A percentile compares a stretch with the other conserved stretches of the same genome.
phyloP scores from a whole-genome alignment of 2,329 filamentous ascomycete species.

The Dactylellina drechsleri region DNA sequence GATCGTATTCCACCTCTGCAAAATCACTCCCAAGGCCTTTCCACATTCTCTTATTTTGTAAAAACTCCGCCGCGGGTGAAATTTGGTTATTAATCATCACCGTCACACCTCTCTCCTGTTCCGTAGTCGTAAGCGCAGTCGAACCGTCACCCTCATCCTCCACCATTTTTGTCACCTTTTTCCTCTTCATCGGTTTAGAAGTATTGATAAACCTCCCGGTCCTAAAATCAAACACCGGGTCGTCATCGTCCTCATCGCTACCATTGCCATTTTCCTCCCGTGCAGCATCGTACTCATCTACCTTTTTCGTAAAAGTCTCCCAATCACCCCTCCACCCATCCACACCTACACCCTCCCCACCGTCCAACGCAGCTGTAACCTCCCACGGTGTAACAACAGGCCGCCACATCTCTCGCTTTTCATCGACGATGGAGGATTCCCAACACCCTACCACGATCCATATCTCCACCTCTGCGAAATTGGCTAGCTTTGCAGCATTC shows the following conservation, averaged over 20 bases:
- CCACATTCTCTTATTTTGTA: conserved; percentile 87
- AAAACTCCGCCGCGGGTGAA: conserved; percentile 90
- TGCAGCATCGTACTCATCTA: conserved; percentile 51
- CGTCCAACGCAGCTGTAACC: conserved; percentile 78
- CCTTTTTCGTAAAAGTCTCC: conserved; percentile 70
- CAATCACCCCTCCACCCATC: conserved; percentile 91
- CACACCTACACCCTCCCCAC: conserved; percentile 82
- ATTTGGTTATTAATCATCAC: conserved; percentile 83
- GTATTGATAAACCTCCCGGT: conserved; percentile 84
- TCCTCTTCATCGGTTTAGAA: conserved; percentile 75
- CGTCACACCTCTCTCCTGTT: conserved; percentile 72
- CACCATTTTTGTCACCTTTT: conserved; percentile 27
- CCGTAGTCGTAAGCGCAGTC: conserved; percentile 71
- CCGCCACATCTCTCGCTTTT: conserved; percentile 86
- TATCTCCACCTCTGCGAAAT: conserved; percentile 92
- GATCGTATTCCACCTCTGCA: conserved; percentile 70
- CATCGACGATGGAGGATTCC: conserved; percentile 88
- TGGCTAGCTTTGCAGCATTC: conserved; percentile 93
- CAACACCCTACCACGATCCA: conserved; percentile 99
- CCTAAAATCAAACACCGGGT: conserved; percentile 90
- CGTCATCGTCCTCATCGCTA: conserved; percentile 65
- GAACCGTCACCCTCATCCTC: conserved; percentile 58
- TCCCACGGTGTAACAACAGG: conserved; percentile 97
- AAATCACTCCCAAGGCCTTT: conserved; percentile 88
- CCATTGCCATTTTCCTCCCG: conserved; percentile 55